Percentiles rank a stretch among this genome's conserved stretches.
These are phyloP conservation scores for Conticribra guillardii DNA, from an alignment of 108 stramenopile genomes.

Conservation along the genomic window DNA sequence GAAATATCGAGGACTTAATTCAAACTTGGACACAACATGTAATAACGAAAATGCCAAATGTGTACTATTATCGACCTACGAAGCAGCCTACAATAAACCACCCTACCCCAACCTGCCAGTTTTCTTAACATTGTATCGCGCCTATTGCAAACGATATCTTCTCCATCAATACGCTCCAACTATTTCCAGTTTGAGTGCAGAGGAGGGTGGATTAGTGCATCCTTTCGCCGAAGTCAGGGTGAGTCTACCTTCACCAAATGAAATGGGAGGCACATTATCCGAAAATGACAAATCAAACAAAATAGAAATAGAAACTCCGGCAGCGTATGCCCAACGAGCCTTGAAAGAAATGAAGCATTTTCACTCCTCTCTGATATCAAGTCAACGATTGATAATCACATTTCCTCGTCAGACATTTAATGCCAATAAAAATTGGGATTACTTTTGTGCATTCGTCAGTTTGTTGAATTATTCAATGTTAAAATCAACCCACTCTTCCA, in stretches of 20 bases:
- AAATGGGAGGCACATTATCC: no score
- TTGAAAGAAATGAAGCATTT: constrained; percentile 37
- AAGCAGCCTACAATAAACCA: constrained; percentile 17
- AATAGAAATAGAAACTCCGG: constrained; percentile 3
- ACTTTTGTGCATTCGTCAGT: constrained; percentile 28
- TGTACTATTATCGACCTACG: no score
- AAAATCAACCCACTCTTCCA: neutral
- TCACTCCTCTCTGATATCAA: constrained; percentile 18
- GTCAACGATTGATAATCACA: constrained; percentile 24
- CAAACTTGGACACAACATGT: neutral
- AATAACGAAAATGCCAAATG: neutral
- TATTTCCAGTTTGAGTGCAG: constrained; percentile 3
- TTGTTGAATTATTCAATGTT: constrained; percentile 6
- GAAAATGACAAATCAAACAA: neutral
- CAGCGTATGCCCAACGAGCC: constrained; percentile 26
- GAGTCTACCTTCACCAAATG: constrained; percentile 29
- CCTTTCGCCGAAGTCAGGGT: constrained; percentile 32
- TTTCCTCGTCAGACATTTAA: constrained; percentile 38
- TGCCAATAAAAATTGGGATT: constrained; percentile 14
- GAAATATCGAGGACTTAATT: constrained; percentile 15
- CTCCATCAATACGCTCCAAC: constrained; percentile 14
- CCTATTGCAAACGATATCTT: constrained; percentile 30
- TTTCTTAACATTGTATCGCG: constrained; percentile 38
- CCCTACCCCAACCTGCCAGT: constrained; percentile 23
- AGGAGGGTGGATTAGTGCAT: constrained; percentile 17